A percentile compares a stretch with the other conserved stretches of the same genome.
phyloP scores from a whole-genome alignment of 2,329 filamentous ascomycete species.

The Pseudogymnoascus sp. region DNA sequence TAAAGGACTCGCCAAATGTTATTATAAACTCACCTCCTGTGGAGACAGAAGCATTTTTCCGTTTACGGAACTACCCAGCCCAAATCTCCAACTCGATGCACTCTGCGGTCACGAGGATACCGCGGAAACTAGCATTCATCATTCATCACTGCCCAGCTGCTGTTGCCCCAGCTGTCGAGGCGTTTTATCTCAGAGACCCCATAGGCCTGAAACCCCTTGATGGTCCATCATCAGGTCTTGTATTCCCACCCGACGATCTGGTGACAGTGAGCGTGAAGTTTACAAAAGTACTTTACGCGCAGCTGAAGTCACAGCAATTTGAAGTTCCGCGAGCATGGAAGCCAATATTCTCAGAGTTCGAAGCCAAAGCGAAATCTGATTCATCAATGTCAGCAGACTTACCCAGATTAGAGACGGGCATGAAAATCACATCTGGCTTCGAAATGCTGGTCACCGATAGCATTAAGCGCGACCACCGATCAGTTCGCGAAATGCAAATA shows the following conservation, averaged over 20 bases:
- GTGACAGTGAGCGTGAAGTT: conserved; percentile 74
- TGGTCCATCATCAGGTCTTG: conserved; percentile 44
- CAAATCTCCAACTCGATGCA: conserved; percentile 73
- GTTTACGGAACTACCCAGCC: conserved; percentile 73
- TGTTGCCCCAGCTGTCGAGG: conserved; percentile 77
- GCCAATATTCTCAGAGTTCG: conserved; percentile 28
- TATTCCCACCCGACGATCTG: conserved; percentile 71
- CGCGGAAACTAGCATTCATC: conserved; percentile 73
- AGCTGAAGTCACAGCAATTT: conserved; percentile 81
- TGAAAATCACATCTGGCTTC: conserved; percentile 86
- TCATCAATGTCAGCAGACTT: conserved; percentile 24
- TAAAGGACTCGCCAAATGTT: conserved; percentile 48
- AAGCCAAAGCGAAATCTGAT: conserved; percentile 26
- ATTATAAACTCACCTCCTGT: conserved; percentile 67
- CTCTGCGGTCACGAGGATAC: conserved; percentile 63
- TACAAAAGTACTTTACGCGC: conserved; percentile 83
- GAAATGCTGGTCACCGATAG: conserved; percentile 73
- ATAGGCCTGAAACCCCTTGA: conserved; percentile 64
- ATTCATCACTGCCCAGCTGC: conserved; percentile 68
- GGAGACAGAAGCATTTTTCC: conserved; percentile 85
- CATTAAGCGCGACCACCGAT: conserved; percentile 59
- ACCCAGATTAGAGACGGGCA: conserved; percentile 57
- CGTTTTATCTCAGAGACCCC: conserved; percentile 86
- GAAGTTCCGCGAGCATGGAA: conserved; percentile 51
- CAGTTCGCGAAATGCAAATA: conserved; percentile 68